Percentiles rank a stretch among this genome's conserved stretches.
Evolutionary conservation across 495 filamentous ascomycete species (phyloP).

Genomic region (Clavariopsis aquatica): DNA sequence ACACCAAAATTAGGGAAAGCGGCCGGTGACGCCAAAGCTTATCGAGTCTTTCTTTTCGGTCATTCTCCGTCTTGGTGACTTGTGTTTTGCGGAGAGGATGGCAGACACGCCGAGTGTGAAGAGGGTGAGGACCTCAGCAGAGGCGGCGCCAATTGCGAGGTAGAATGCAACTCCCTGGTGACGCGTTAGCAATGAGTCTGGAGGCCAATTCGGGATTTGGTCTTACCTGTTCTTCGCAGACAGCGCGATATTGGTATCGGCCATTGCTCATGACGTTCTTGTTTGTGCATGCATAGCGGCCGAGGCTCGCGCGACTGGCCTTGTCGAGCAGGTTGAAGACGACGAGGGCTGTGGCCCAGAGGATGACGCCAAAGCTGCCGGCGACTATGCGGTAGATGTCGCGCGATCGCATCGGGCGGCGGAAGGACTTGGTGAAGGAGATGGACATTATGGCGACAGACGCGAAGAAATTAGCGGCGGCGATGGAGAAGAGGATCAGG

Average conservation of each 20-base stretch:
- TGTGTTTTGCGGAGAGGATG: slow-evolving; percentile 20
- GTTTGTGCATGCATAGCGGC: slow-evolving; percentile 30
- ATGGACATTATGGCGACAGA: slow-evolving; percentile 25
- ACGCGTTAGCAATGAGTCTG: slow-evolving; percentile 12
- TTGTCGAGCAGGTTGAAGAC: slow-evolving; percentile 25
- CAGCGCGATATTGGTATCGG: slow-evolving; percentile 34
- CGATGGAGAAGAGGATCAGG: slow-evolving; percentile 26
- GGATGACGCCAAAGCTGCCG: slow-evolving; percentile 26
- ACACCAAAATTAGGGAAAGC: not conserved
- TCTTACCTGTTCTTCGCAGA: slow-evolving; percentile 35
- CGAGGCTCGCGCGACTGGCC: slow-evolving; percentile 32
- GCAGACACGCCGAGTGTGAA: slow-evolving; percentile 24
- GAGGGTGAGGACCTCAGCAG: slow-evolving; percentile 26
- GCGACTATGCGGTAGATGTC: slow-evolving; percentile 30
- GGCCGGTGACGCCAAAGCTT: slow-evolving; percentile 8
- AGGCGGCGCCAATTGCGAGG: slow-evolving; percentile 25
- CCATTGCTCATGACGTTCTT: slow-evolving; percentile 36
- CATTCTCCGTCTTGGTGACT: not conserved
- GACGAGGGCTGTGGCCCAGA: slow-evolving; percentile 22
- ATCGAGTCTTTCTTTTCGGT: slow-evolving; percentile 13
- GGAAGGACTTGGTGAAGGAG: slow-evolving; percentile 25
- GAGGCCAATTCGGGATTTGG: not conserved
- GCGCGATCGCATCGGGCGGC: slow-evolving; percentile 24
- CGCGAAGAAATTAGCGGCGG: slow-evolving; percentile 25
- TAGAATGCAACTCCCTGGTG: slow-evolving; percentile 31